Percentiles rank a stretch among this genome's conserved stretches.
Evolutionary conservation across 2,329 filamentous ascomycete genomes (phyloP).

Genomic region (Oidium heveae): DNA sequence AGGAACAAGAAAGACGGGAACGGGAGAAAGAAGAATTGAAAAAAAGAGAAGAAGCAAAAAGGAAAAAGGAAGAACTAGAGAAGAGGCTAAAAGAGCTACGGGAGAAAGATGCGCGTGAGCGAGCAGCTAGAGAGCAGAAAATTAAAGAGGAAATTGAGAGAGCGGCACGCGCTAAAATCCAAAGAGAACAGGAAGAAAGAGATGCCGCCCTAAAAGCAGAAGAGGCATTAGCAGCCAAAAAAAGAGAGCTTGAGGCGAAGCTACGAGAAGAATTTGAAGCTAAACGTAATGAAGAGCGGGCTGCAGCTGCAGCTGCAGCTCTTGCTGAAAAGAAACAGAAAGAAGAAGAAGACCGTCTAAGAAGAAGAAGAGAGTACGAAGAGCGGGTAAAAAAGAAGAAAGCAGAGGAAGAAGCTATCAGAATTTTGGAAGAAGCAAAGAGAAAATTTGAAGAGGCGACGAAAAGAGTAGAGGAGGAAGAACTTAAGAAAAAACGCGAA

Average conservation of each 20-base stretch:
- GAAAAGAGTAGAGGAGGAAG: background rate
- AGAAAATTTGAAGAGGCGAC: background rate
- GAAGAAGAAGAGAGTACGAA: background rate
- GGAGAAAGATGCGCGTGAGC: conserved; percentile 25
- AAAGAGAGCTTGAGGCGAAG: conserved; percentile 9
- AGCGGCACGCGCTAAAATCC: conserved; percentile 7
- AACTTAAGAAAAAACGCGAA: conserved; percentile 2
- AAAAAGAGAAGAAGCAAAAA: conserved; percentile 33
- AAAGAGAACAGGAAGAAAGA: conserved; percentile 5
- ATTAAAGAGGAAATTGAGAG: conserved; percentile 10
- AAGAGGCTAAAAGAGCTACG: conserved; percentile 27
- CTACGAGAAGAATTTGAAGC: background rate
- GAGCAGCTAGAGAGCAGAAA: conserved; percentile 19
- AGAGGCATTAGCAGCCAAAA: conserved; percentile 19
- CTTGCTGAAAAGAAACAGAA: conserved; percentile 5
- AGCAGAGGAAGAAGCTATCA: conserved; percentile 17
- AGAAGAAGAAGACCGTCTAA: conserved; percentile 3
- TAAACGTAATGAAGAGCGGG: conserved; percentile 1
- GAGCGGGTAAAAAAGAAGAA: conserved; percentile 4
- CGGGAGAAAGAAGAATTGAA: conserved; percentile 38
- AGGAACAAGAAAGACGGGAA: conserved; percentile 43
- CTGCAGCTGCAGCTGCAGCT: background rate
- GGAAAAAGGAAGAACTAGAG: conserved; percentile 29
- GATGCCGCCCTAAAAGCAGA: conserved; percentile 20
- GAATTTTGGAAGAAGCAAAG: background rate